These are phyloP conservation scores for Penicillium carneum DNA, from an alignment of 2,329 filamentous ascomycete genomes.

Conservation along the genomic window DNA sequence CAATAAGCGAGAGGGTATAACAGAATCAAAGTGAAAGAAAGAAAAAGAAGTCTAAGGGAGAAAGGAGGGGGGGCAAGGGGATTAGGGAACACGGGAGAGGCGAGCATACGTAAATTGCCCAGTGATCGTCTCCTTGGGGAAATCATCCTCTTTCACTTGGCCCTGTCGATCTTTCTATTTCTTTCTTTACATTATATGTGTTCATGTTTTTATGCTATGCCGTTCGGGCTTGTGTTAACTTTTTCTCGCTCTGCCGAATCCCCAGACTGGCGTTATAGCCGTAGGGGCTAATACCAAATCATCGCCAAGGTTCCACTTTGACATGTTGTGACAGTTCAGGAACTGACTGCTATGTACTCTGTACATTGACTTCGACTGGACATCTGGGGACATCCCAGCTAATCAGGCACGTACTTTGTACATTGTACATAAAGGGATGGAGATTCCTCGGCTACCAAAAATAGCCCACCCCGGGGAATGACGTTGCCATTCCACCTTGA, in stretches of 20 bases:
- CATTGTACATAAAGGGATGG: neutral
- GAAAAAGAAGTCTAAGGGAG: conserved; percentile 17
- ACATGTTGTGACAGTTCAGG: neutral
- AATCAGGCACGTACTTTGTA: neutral
- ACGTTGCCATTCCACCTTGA: conserved; percentile 18
- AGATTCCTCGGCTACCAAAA: conserved; percentile 10
- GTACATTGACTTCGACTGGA: neutral
- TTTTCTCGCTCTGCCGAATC: conserved; percentile 6
- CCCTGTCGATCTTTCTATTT: conserved; percentile 10
- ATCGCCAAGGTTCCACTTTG: conserved; percentile 20
- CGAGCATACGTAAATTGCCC: conserved; percentile 17
- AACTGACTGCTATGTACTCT: neutral
- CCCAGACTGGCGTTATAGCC: conserved; percentile 1
- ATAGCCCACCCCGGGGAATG: conserved; percentile 16
- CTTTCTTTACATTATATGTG: neutral
- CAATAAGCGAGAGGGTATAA: neutral
- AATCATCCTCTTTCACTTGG: neutral
- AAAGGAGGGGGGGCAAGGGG: conserved; percentile 22
- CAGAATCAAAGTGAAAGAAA: neutral
- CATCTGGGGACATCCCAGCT: neutral
- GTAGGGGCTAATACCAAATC: neutral
- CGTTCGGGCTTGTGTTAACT: neutral
- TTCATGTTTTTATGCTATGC: neutral
- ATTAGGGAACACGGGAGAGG: conserved; percentile 26
- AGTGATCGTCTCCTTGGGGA: conserved; percentile 15